Percentiles rank a stretch among this genome's conserved stretches.
Conservation (phyloP, 1,139 yeast genomes). For the Candida sanyaensis region DNA sequence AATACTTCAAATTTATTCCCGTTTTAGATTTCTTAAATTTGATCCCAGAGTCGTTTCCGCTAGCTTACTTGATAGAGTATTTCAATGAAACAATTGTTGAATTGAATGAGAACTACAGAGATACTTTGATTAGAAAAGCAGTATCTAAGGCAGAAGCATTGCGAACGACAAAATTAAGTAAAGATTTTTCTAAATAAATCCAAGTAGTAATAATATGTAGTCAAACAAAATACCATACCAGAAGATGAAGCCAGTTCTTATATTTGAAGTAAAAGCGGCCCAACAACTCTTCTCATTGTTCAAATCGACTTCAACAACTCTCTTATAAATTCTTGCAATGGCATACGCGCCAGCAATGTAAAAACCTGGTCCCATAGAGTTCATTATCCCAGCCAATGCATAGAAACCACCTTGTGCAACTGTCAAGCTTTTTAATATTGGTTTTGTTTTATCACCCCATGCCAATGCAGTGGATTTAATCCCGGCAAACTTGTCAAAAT, state of each 20-base stretch:
- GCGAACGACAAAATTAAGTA: conserved; percentile 16
- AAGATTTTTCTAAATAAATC: conserved; percentile 31
- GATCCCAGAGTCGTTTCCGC: conserved; percentile 35
- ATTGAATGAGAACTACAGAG: conserved; percentile 22
- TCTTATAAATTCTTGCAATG: conserved; percentile 63
- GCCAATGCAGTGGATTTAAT: conserved; percentile 92
- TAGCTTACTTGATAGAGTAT: conserved; percentile 31
- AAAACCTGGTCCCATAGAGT: conserved; percentile 88
- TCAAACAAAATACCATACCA: conserved; percentile 79
- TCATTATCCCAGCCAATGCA: conserved; percentile 73
- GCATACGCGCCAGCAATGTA: conserved; percentile 66
- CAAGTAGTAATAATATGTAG: conserved; percentile 55
- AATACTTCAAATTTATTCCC: conserved; percentile 24
- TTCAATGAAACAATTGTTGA: conserved; percentile 24
- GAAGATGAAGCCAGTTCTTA: conserved; percentile 76
- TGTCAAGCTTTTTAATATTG: conserved; percentile 63
- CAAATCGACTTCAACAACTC: conserved; percentile 72
- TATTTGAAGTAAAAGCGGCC: conserved; percentile 74
- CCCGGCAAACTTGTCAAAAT: conserved; percentile 83
- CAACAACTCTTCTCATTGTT: conserved; percentile 83
- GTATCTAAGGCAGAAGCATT: conserved; percentile 28
- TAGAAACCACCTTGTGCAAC: conserved; percentile 66
- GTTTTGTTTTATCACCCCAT: conserved; percentile 82
- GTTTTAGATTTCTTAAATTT: conserved; percentile 28
- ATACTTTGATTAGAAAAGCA: conserved; percentile 25